Percentiles rank a stretch among this genome's conserved stretches.
Conservation (phyloP, 2,329 filamentous ascomycete species). For the Septoria petroselini region DNA sequence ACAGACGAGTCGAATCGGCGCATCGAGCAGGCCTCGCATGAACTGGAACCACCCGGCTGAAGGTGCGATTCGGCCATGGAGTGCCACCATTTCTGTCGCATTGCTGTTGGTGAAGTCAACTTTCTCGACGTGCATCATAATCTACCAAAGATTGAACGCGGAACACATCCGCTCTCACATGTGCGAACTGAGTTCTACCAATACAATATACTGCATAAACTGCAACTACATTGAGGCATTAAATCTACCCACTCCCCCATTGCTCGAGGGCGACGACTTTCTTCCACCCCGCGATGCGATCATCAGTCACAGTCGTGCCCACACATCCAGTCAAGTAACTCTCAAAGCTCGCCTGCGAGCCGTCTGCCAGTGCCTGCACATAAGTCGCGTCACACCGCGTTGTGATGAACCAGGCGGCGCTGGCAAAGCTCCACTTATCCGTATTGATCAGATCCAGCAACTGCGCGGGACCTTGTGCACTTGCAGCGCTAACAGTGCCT, state of each 20-base stretch:
- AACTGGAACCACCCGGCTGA: constrained; percentile 65
- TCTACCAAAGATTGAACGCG: background rate
- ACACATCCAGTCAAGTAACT: constrained; percentile 56
- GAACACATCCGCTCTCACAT: no score
- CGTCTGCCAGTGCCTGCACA: constrained; percentile 46
- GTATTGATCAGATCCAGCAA: constrained; percentile 53
- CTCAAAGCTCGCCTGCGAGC: constrained; percentile 50
- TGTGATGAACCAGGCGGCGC: constrained; percentile 60
- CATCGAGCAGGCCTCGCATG: constrained; percentile 67
- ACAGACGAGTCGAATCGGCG: constrained; percentile 24
- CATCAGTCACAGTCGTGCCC: constrained; percentile 47
- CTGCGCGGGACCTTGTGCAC: constrained; percentile 41
- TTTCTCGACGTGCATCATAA: background rate
- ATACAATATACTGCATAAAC: no score
- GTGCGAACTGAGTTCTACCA: no score
- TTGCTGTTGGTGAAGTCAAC: background rate
- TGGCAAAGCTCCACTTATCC: constrained; percentile 53
- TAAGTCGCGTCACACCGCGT: constrained; percentile 52
- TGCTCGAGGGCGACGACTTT: constrained; percentile 42
- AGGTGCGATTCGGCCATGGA: constrained; percentile 41
- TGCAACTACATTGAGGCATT: no score
- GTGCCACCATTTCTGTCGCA: constrained; percentile 27
- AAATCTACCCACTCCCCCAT: constrained; percentile 23
- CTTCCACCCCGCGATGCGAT: constrained; percentile 51
- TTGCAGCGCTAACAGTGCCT: constrained; percentile 16